Base-by-base conservation (phyloP, 495 filamentous ascomycete genomes). In the Xylaria cubensis region DNA sequence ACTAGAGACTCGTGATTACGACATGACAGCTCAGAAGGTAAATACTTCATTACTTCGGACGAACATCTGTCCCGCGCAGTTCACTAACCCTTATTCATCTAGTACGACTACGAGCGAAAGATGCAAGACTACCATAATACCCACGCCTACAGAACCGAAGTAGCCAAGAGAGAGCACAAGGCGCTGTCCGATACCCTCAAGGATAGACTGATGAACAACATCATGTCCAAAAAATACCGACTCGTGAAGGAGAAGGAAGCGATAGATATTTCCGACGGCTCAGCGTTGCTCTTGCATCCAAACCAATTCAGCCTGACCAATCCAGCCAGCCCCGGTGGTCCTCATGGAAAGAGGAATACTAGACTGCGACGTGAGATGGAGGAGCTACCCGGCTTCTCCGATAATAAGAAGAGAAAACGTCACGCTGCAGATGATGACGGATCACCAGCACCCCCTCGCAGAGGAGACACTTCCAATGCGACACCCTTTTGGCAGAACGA, bases 301-400 rank as follows among this genome's bases (percentile, higher is more conserved):
- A 95, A 92, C 73, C 96, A 99, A 77, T 98, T 94, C 81, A 92
- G 91, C 80, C 89, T 97, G 71, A 90, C 89, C 74, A 92, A 93
- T 78, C 90, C 90, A 34, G 84, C 92, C 19, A 94, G 92, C 78
- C 93, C 94, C 13, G 92, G 94, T 59, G 92, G 92, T 44, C 84
- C 92, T 29, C 92, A 94, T 76, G 90, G 89, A 71, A 93, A 93
- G 75, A 88, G 95, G 65, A 92, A 94, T 71, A 97, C 95, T 17
- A 85, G 95, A 63, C 87, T 94, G 73, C 90, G 93, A 34, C 88
- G 92, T 58, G 94, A 95, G 42, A 87, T 91, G 59, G 94, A 97
- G 24, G 94, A 97, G 26, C 78, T 94, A 19, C 88, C 88, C 1
- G 87, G 86, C 21, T 88, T 88, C 44, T 81, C 88, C 44, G 88